Conservation (phyloP, 768 basidiomycete genomes). For the Russula ochroleuca region DNA sequence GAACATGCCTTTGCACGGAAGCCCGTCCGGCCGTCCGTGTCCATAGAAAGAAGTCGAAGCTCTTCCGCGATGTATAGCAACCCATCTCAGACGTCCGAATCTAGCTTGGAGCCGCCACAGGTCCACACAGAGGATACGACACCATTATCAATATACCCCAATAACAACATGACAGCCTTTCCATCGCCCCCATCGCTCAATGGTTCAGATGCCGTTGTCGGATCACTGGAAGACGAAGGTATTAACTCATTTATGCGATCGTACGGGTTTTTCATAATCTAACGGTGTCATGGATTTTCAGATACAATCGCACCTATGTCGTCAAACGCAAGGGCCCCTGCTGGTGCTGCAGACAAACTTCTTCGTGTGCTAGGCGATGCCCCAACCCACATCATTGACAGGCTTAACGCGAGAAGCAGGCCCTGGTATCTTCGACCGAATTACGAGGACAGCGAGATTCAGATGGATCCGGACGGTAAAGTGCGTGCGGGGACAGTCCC, state of each 20-base stretch:
- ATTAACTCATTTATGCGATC: background rate
- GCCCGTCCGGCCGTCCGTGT: conserved; percentile 26
- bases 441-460: conserved; percentile 73
- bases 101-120: conserved; percentile 29
- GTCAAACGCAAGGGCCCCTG: conserved; percentile 31
- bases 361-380: conserved; percentile 64
- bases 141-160: conserved; percentile 21
- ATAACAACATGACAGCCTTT: background rate
- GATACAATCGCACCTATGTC: background rate
- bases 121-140: conserved; percentile 11
- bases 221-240: conserved; percentile 30
- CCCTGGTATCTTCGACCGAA: conserved; percentile 88
- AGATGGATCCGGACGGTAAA: conserved; percentile 78
- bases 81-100: conserved; percentile 31
- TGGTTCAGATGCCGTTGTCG: conserved; percentile 21
- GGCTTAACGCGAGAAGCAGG: conserved; percentile 40
- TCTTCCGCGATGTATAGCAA: conserved; percentile 30
- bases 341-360: conserved; percentile 48
- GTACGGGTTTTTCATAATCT: background rate
- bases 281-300: background rate
- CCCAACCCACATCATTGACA: conserved; percentile 40
- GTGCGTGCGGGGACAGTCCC: conserved; percentile 83
- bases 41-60: conserved; percentile 16
- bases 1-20: conserved; percentile 45
- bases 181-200: conserved; percentile 3